These are phyloP conservation scores for Mycena capillaripes DNA, from an alignment of 768 basidiomycete species.

Conservation along the genomic window DNA sequence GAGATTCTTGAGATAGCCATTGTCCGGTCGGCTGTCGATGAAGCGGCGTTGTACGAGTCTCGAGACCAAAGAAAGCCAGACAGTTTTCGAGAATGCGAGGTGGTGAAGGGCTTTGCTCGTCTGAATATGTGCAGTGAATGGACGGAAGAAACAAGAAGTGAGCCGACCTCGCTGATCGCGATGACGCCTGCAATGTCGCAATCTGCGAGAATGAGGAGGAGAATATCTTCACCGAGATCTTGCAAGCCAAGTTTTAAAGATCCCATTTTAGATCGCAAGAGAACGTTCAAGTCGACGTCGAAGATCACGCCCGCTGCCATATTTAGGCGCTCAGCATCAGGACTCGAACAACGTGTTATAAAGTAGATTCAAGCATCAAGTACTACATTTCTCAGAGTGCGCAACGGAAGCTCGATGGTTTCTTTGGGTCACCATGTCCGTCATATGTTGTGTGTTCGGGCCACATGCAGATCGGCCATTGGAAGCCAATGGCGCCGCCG, in stretches of 20 bases:
- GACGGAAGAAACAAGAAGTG: background rate
- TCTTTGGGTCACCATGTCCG: too few relatives aligned
- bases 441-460: too few relatives aligned
- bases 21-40: slow-evolving; percentile 9
- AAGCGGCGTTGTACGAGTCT: background rate
- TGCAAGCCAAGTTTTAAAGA: background rate
- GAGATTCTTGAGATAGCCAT: background rate
- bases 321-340: too few relatives aligned
- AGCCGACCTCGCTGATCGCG: slow-evolving; percentile 10
- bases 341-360: too few relatives aligned
- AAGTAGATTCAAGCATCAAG: too few relatives aligned
- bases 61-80: slow-evolving; percentile 6
- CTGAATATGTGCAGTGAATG: background rate
- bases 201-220: slow-evolving; percentile 6
- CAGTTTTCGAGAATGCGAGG: background rate
- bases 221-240: slow-evolving; percentile 9
- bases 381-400: too few relatives aligned
- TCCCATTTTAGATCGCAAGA: background rate
- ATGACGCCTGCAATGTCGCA: slow-evolving; percentile 19
- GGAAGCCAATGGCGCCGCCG: too few relatives aligned
- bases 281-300: too few relatives aligned
- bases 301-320: too few relatives aligned
- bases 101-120: slow-evolving; percentile 4
- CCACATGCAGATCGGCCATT: too few relatives aligned
- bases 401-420: too few relatives aligned